Conservation (phyloP, 306 rosid species). For the Hippophae tibetana region DNA sequence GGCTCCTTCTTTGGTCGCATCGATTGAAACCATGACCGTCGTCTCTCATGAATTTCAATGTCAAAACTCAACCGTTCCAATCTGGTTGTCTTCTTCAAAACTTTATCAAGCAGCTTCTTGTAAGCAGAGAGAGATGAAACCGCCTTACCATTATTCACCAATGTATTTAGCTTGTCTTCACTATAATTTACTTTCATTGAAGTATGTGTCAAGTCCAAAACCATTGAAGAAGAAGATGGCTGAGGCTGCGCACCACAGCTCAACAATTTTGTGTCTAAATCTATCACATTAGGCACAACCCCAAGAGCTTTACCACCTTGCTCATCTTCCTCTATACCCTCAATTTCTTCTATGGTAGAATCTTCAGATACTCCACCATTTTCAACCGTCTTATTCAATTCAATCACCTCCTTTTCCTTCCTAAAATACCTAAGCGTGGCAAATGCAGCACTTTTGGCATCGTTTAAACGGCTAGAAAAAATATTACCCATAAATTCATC, state of each 20-base stretch:
- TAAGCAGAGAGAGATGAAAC: constrained; percentile 30
- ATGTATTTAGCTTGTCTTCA: constrained; percentile 25
- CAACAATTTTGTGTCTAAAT: constrained; percentile 23
- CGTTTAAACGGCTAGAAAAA: constrained; percentile 3
- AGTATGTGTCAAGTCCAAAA: constrained; percentile 34
- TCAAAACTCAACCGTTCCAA: constrained; percentile 34
- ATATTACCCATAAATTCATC: constrained; percentile 31
- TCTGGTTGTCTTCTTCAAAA: constrained; percentile 17
- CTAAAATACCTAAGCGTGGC: constrained; percentile 7
- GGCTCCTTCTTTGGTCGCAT: constrained; percentile 44
- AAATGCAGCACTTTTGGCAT: constrained; percentile 32
- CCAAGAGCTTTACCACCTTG: constrained; percentile 25
- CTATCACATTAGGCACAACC: constrained; percentile 26
- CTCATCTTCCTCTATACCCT: constrained; percentile 32
- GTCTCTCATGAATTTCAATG: constrained; percentile 45
- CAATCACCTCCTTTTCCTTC: constrained; percentile 40
- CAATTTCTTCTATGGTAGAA: constrained; percentile 46
- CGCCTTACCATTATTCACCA: constrained; percentile 27
- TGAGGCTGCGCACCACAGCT: constrained; percentile 22
- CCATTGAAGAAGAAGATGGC: constrained; percentile 34
- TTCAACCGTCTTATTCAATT: constrained; percentile 38
- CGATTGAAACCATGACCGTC: constrained; percentile 20
- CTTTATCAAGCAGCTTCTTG: constrained; percentile 53
- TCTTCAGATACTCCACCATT: constrained; percentile 28
- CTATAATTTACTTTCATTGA: constrained; percentile 35